Evolutionary conservation across 345 rosid species (phyloP).

Genomic region (Chamaenerion angustifolium): DNA sequence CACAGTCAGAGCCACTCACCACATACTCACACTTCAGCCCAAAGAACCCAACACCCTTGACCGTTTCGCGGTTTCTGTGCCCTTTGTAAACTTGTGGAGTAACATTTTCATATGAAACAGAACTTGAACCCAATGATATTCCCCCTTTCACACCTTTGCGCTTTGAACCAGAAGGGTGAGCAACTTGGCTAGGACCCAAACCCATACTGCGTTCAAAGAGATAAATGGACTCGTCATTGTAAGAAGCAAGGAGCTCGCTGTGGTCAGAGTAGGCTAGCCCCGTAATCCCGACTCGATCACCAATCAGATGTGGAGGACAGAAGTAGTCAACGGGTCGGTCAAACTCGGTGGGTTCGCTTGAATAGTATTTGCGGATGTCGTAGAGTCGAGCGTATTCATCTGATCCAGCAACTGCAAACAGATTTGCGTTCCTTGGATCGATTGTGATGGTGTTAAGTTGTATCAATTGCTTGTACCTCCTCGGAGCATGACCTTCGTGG

Average conservation of each 20-base stretch:
- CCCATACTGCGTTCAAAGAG: conserved; percentile 73
- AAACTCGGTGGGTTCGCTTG: conserved; percentile 37
- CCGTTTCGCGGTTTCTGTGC: conserved; percentile 59
- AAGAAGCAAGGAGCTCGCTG: conserved; percentile 82
- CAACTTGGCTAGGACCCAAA: conserved; percentile 39
- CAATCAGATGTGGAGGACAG: conserved; percentile 67
- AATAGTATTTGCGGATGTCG: conserved; percentile 61
- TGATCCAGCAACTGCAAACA: conserved; percentile 66
- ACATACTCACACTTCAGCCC: conserved; percentile 89
- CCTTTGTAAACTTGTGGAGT: conserved; percentile 65
- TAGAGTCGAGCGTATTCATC: conserved; percentile 77
- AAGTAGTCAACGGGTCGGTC: conserved; percentile 51
- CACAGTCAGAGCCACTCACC: conserved; percentile 95
- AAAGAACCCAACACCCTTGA: conserved; percentile 75
- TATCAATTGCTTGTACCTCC: conserved; percentile 21
- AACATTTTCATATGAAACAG: conserved; percentile 13
- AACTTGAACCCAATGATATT: conserved; percentile 13
- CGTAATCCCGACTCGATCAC: conserved; percentile 59
- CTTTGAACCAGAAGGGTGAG: conserved; percentile 16
- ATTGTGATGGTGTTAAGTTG: conserved; percentile 61
- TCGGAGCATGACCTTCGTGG: conserved; percentile 21
- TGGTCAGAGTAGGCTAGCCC: conserved; percentile 85
- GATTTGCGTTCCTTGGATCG: conserved; percentile 68
- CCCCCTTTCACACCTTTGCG: conserved; percentile 19
- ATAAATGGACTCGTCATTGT: conserved; percentile 64